Base-by-base conservation (phyloP, 228 moss, liverwort and hornwort genomes). In the Sphagnum magellanicum region DNA sequence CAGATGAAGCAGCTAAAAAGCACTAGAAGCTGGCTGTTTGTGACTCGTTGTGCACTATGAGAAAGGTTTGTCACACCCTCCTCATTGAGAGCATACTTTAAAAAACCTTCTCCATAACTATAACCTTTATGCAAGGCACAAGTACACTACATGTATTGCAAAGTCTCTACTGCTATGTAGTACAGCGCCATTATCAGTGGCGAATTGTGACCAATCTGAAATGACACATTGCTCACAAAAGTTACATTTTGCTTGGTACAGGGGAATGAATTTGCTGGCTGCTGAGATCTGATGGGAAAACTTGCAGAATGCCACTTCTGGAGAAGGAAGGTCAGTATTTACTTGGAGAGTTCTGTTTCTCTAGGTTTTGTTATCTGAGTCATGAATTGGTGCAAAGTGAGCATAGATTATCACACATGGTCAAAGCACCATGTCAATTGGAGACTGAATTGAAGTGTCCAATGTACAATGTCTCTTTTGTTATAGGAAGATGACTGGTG, bases 241-340 rank as follows among this genome's bases (percentile, higher is more conserved):
- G 16, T n/a, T 13, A 50, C 14, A 50, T n/a, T 48, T 13, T 65
- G n/a, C 14, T 65, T 65, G 48, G 32, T 10, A 10, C 50, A 65
- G 64, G n/a, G 64, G 48, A 48, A 50, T 32, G 32, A 32, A 32
- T 67, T 8, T 67, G 52, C 67, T 67, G 67, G 51, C 52, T 16
- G 17, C 67, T 15, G 51, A 51, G 67, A 67, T 67, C 51, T 67
- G 51, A 67, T 67, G 67, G 67, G 52, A 10, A 8, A 6, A 6
- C 16, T 52, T 8, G n/a, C 67, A 15, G 8, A 8, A 2, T 55
- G 55, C 55, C 8, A 55, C 55, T 1, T 55, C 8, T 55, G 55
- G 55, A 55, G 55, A 12, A 12, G 12, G 2, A 12, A 55, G 55
- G 55, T 55, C 9, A 12, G 55, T 55, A 8, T 55, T 12, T 8